A percentile compares a stretch with the other conserved stretches of the same genome.
Conservation (phyloP, 2,329 filamentous ascomycete species). For the Fusarium sp. region DNA sequence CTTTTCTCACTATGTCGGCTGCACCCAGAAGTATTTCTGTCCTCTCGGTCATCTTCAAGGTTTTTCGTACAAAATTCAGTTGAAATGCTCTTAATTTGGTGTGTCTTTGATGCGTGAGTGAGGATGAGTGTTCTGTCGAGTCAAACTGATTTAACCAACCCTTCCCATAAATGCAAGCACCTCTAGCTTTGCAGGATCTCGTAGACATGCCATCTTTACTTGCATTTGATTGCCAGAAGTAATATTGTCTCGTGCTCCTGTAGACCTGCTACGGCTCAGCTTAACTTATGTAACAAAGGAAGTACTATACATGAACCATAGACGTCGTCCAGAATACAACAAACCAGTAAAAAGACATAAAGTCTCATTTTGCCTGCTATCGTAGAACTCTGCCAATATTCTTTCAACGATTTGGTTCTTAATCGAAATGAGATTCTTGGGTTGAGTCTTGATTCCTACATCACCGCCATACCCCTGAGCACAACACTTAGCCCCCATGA, state of each 20-base stretch:
- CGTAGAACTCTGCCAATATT: no score
- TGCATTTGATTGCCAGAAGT: not conserved
- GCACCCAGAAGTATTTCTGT: constrained; percentile 44
- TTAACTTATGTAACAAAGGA: no score
- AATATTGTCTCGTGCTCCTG: no score
- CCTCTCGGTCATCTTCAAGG: constrained; percentile 48
- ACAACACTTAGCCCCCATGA: not conserved
- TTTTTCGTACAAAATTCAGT: constrained; percentile 48
- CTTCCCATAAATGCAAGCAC: not conserved
- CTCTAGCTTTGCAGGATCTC: not conserved
- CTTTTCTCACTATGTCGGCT: constrained; percentile 43
- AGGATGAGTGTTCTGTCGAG: not conserved
- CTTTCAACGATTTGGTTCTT: no score
- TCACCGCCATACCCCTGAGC: not conserved
- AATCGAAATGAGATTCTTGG: no score
- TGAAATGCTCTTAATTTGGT: constrained; percentile 41
- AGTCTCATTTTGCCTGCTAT: no score
- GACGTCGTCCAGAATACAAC: no score
- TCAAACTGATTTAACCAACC: no score
- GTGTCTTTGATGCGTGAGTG: constrained; percentile 2
- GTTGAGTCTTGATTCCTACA: not conserved
- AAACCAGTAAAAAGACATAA: no score
- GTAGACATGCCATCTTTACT: not conserved
- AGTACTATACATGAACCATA: no score
- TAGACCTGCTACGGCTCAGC: no score